Evolutionary conservation across 2,329 filamentous ascomycete species (phyloP).

Genomic region (Chalara sp.): DNA sequence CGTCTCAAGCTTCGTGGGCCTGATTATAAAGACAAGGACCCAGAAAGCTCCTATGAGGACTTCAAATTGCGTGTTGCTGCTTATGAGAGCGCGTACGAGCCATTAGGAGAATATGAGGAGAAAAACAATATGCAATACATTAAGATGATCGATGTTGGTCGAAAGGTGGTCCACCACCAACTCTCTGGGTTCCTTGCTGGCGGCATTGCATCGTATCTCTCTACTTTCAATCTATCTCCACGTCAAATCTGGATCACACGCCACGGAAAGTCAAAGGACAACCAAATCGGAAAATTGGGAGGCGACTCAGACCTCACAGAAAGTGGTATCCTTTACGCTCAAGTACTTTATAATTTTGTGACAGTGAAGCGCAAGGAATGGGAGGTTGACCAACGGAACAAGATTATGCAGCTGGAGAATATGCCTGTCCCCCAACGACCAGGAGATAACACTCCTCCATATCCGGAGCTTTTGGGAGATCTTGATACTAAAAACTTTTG

Average conservation of each 20-base stretch:
- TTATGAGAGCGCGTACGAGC: conserved; percentile 91
- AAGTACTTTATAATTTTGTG: conserved; percentile 77
- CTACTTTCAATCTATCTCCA: conserved; percentile 93
- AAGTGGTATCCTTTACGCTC: conserved; percentile 72
- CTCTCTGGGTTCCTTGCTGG: conserved; percentile 87
- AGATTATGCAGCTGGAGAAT: conserved; percentile 61
- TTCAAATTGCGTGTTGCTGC: conserved; percentile 89
- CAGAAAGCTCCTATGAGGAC: conserved; percentile 73
- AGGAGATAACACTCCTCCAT: conserved; percentile 89
- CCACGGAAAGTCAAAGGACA: conserved; percentile 87
- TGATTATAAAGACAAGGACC: conserved; percentile 93
- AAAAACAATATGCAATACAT: conserved; percentile 89
- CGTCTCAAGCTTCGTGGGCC: conserved; percentile 91
- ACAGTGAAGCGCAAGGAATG: conserved; percentile 73
- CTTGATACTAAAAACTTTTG: conserved; percentile 84
- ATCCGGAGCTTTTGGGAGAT: conserved; percentile 71
- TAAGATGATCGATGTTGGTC: conserved; percentile 91
- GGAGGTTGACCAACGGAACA: conserved; percentile 66
- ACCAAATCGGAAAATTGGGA: conserved; percentile 80
- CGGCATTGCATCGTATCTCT: conserved; percentile 88
- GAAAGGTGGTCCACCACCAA: conserved; percentile 87
- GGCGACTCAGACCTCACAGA: conserved; percentile 81
- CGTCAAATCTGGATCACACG: conserved; percentile 97
- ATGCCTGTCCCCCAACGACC: conserved; percentile 79
- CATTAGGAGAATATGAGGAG: conserved; percentile 87